Percentiles rank a stretch among this genome's conserved stretches.
phyloP scores from a whole-genome alignment of 2,329 filamentous ascomycete species.

The Stemphylium vesicarium region DNA sequence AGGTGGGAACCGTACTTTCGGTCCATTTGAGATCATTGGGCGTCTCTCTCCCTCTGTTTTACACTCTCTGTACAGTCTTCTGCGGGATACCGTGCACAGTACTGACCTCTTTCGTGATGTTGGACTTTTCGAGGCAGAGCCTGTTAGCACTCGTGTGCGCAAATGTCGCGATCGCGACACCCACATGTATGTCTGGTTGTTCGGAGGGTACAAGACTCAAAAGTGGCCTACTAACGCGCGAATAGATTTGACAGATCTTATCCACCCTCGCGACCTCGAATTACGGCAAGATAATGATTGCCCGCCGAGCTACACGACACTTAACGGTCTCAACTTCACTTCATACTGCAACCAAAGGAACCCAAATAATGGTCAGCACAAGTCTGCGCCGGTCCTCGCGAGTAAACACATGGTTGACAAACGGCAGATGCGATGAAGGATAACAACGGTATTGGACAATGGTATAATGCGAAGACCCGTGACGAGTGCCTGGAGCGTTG shows the following conservation, averaged over 20 bases:
- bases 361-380: slow-evolving; percentile 31
- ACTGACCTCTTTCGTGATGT: slow-evolving; percentile 2
- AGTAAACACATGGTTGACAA: slow-evolving; percentile 6
- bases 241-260: slow-evolving; percentile 26
- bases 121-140: slow-evolving; percentile 11
- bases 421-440: slow-evolving; percentile 23
- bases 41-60: background rate
- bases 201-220: background rate
- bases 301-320: slow-evolving; percentile 28
- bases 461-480: slow-evolving; percentile 25
- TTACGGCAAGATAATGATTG: slow-evolving; percentile 26
- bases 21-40: too few species aligned
- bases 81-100: background rate
- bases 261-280: slow-evolving; percentile 19
- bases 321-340: slow-evolving; percentile 42
- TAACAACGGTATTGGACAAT: background rate
- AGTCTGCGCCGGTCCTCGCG: background rate
- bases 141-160: slow-evolving; percentile 30
- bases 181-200: slow-evolving; percentile 24
- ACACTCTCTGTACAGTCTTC: background rate
- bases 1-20: too few species aligned
- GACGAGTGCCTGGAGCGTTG: slow-evolving; percentile 42
- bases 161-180: slow-evolving; percentile 31
- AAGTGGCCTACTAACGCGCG: slow-evolving; percentile 12
- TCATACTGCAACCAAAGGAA: slow-evolving; percentile 40